Base-by-base conservation (phyloP, 108 stramenopile genomes). In the Cyclotella baltica region DNA sequence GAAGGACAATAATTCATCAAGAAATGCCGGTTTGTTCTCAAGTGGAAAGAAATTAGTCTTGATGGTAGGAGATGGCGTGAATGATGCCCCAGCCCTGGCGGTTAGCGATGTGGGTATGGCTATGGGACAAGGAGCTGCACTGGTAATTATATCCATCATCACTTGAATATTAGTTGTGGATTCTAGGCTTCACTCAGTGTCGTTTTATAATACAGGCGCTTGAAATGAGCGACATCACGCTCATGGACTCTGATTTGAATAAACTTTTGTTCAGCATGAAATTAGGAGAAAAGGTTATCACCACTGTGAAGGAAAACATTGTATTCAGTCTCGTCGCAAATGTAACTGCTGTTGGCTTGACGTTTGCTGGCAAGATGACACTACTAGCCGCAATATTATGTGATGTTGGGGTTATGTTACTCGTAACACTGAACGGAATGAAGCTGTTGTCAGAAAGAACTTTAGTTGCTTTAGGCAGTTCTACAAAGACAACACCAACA, bases 71-170 rank as follows among this genome's bases (percentile, higher is more conserved):
- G 97, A 98, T 67, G 98, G 98, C 22, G 98, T 99, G 0, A 98
- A 98, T 83, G 98, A 98, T 77, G 97, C 96, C 9, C 95, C 97
- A 27, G 96, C 98, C 2, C 85, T 99, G 13, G 87, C 91, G 51
- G 86, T 86, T 3, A 95, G 97, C 23, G 98, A 99, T 85, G 87
- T 99, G n/a, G 98, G 98, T 1, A 95, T 98, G 25, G 97, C 98
- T 10, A 98, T 99, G 98, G 98, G 98, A 9, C 85, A 88, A 38
- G 99, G 99, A 9, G 97, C 99, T 23, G 96, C 97, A 3, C 85
- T 99, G 64, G 43, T 62, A 37, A 19, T 31, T 48, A 1, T 1
- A n/a, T 48, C 47, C n/a, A 2, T 6, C 18, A 1, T 48, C 18
- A n/a, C 47, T 6, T 48, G 47, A n/a, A n/a, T 48, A n/a, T 48